Percentiles rank a stretch among this genome's conserved stretches.
Conservation (phyloP, 768 basidiomycete genomes). For the Mycena floridula region DNA sequence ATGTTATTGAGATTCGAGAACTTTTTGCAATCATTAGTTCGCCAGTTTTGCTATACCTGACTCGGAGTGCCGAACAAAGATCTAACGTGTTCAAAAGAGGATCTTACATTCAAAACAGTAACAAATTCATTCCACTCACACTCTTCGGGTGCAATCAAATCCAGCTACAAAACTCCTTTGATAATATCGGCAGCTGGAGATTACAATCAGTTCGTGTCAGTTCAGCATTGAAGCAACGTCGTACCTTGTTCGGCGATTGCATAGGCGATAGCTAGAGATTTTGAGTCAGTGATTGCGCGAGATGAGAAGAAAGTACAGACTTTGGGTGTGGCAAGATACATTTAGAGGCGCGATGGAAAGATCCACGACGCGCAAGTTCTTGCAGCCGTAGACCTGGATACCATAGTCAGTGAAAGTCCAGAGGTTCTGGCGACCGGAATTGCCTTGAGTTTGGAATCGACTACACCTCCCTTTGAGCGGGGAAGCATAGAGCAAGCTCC, state of each 20-base stretch:
- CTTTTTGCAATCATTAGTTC: too few relatives aligned
- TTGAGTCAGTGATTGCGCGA: neutral
- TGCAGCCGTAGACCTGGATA: neutral
- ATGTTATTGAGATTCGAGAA: too few relatives aligned
- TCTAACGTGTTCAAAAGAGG: too few relatives aligned
- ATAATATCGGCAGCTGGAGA: neutral
- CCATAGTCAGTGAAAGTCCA: too few relatives aligned
- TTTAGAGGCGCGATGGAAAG: neutral
- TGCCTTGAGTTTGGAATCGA: neutral
- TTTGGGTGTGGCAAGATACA: neutral
- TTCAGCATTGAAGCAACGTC: too few relatives aligned
- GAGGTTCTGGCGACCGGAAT: neutral
- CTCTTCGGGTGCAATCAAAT: too few relatives aligned
- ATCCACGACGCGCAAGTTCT: neutral
- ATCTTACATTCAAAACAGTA: too few relatives aligned
- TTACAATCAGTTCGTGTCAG: neutral
- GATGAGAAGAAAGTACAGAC: neutral
- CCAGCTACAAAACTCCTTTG: too few relatives aligned
- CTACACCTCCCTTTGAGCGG: neutral
- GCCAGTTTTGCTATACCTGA: too few relatives aligned
- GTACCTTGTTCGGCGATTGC: neutral
- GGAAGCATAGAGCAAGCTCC: neutral
- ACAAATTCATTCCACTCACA: too few relatives aligned
- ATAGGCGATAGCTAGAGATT: neutral
- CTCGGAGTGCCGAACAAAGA: too few relatives aligned